phyloP scores from a whole-genome alignment of 129 eudicot genomes.

The Sambucus nigra region DNA sequence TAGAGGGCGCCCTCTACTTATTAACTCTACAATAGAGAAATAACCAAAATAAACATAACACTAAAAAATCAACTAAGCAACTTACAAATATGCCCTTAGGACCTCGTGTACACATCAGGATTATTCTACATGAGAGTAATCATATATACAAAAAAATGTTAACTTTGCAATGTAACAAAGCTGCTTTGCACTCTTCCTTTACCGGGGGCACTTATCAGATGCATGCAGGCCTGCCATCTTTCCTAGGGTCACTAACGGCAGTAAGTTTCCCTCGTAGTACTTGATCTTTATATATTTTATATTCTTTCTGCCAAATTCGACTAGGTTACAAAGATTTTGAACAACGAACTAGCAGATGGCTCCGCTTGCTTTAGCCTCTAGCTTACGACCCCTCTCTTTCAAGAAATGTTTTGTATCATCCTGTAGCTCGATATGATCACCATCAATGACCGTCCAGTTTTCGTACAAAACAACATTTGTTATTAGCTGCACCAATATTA shows the following conservation, averaged over 20 bases:
- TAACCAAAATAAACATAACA: no score
- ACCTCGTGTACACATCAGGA: no score
- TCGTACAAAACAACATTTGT: constrained; percentile 68
- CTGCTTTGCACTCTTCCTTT: not conserved
- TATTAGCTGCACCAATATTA: constrained; percentile 43
- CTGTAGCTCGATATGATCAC: constrained; percentile 73
- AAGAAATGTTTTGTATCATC: constrained; percentile 40
- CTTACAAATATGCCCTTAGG: no score
- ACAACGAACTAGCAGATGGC: constrained; percentile 73
- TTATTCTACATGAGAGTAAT: no score
- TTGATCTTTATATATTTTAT: constrained; percentile 6
- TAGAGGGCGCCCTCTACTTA: no score
- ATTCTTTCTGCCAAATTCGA: constrained; percentile 22
- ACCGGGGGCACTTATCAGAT: constrained; percentile 16
- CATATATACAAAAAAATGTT: constrained; percentile 1
- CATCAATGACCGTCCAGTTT: constrained; percentile 70
- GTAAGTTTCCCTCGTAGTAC: constrained; percentile 52
- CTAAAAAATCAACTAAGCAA: no score
- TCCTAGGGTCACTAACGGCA: constrained; percentile 83
- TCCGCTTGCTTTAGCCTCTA: constrained; percentile 50
- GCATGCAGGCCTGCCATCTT: constrained; percentile 86
- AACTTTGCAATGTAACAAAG: not conserved
- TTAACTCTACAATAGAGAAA: no score
- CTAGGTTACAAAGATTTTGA: constrained; percentile 33
- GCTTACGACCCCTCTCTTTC: constrained; percentile 56